Conservation (phyloP, 2,329 filamentous ascomycete genomes). For the Colletotrichum spaethianum region DNA sequence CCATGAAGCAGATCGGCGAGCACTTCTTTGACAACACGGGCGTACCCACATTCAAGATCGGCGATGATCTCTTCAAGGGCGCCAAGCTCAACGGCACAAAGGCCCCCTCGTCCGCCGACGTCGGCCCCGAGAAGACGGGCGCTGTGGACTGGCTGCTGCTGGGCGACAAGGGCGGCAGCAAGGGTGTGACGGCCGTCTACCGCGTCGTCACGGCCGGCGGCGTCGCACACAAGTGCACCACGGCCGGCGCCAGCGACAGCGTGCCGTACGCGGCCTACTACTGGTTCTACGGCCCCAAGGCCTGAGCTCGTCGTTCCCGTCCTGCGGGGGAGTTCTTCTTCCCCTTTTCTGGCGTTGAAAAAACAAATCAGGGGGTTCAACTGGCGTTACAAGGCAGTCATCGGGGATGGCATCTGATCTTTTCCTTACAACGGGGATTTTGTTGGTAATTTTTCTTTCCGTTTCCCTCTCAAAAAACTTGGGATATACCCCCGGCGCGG, state of each 20-base stretch:
- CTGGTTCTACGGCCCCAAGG: constrained; percentile 65
- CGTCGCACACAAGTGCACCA: constrained; percentile 57
- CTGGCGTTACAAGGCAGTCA: background rate
- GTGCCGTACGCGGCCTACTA: constrained; percentile 71
- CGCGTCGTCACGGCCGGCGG: constrained; percentile 70
- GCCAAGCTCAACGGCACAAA: constrained; percentile 65
- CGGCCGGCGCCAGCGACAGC: constrained; percentile 60
- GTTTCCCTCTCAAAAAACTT: constrained; percentile 18
- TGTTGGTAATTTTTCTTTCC: background rate
- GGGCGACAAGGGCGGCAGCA: constrained; percentile 55
- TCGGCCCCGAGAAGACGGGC: constrained; percentile 62
- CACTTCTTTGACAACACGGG: constrained; percentile 75
- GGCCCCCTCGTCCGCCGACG: constrained; percentile 65
- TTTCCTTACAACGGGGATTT: background rate
- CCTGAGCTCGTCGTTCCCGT: background rate
- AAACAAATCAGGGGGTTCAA: background rate
- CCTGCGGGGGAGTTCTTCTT: background rate
- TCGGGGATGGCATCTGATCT: no score
- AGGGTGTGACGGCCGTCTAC: constrained; percentile 61
- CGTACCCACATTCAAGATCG: constrained; percentile 73
- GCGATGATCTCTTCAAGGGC: constrained; percentile 57
- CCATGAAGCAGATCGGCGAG: constrained; percentile 67
- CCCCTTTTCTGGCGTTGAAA: constrained; percentile 2
- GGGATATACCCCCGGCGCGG: constrained; percentile 37
- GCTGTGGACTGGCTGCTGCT: constrained; percentile 71